Conservation (phyloP, 257 asterid genomes). For the Mitragyna speciosa region DNA sequence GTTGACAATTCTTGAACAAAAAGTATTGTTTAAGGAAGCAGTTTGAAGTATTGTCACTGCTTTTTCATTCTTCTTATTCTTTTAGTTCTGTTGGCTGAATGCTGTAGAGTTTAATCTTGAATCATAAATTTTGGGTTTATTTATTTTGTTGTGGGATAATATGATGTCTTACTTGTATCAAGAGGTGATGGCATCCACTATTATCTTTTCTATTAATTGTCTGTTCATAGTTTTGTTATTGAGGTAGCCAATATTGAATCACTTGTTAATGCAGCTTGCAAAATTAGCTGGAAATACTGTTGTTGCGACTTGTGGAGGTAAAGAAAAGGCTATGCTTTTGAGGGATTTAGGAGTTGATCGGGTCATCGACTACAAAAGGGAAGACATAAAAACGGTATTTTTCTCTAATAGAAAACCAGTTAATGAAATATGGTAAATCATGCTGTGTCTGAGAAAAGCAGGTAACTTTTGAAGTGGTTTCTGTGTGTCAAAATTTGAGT, state of each 20-base stretch:
- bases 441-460: neutral
- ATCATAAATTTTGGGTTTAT: neutral
- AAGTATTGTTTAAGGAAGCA: neutral
- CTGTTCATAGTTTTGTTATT: neutral
- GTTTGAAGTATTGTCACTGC: neutral
- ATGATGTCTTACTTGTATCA: constrained; percentile 10
- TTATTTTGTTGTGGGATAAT: neutral
- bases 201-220: constrained; percentile 1
- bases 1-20: neutral
- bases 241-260: constrained; percentile 23
- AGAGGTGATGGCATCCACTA: constrained; percentile 1
- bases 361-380: constrained; percentile 81
- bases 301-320: constrained; percentile 93
- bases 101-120: neutral
- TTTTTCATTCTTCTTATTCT: neutral
- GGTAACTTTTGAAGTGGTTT: too few relatives aligned
- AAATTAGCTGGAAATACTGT: constrained; percentile 90
- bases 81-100: neutral
- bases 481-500: too few relatives aligned
- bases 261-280: constrained; percentile 64
- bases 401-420: neutral
- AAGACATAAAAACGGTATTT: constrained; percentile 72
- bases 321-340: constrained; percentile 79
- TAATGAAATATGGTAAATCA: neutral
- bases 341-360: constrained; percentile 90